Evolutionary conservation across 2,329 filamentous ascomycete genomes (phyloP), one percentile per base, ranked within the genome.

Genomic region (Cytospora mali): DNA sequence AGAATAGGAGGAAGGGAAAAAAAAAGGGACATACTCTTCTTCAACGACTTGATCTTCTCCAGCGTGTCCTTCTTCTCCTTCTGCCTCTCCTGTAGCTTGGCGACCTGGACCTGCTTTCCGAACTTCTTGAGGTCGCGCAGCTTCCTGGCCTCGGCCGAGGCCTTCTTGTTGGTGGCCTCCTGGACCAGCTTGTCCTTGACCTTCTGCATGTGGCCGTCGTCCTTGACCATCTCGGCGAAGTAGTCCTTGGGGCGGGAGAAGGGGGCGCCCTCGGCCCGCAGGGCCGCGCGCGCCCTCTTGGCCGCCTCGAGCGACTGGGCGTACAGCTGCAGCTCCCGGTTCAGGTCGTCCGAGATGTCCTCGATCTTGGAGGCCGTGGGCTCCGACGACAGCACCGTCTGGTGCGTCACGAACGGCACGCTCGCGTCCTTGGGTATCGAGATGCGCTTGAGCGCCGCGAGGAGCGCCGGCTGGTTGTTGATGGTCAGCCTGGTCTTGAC

Each of bases 171-270:
- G 13, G 94, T 91, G 0, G 94, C 95, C 73, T 96, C 92, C 72
- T 98, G 93, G 66, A 97, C 84, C 71, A 98, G 81, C 83, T 96
- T 96, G 72, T 89, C 87, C 83, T 96, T 96, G 75, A 99, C 91
- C 83, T 91, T 93, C 74, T 91, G 91, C 95, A 99, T 99, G 77
- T 97, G 95, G 71, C 96, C 94, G 74, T 99, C 95, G 72, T 89
- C 92, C 86, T 98, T 98, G 72, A 97, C 89, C 93, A 98, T 99
- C 82, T 99, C 95, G 51, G 95, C 95, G 71, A 99, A 99, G 80
- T 96, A 99, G 79, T 99, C 95, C 61, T 86, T 88, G 4, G 95
- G 95, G 11, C 95, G 86, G 29, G 92, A 89, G 78, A 99, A 99
- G 7, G 91, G 86, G 0, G 94, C 84, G 10, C 89, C 89, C 76